These are phyloP conservation scores for Eucalyptus leucophloia DNA, from an alignment of 345 rosid genomes.

Conservation along the genomic window DNA sequence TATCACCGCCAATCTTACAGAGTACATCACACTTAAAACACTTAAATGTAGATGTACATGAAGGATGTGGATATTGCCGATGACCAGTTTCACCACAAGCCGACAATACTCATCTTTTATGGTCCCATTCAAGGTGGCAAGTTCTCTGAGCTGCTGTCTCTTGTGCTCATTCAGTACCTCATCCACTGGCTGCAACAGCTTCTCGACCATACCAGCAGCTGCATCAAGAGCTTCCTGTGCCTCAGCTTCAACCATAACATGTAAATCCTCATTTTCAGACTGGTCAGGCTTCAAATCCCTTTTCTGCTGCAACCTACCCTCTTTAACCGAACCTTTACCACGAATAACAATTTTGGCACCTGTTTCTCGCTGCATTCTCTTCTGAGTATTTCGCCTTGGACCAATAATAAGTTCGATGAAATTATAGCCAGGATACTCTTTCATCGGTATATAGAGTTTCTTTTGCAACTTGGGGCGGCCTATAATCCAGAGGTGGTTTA, in stretches of 20 bases:
- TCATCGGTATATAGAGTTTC: constrained; percentile 94
- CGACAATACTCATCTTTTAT: constrained; percentile 95
- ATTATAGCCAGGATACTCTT: constrained; percentile 88
- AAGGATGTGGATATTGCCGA: constrained; percentile 82
- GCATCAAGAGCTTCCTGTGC: constrained; percentile 84
- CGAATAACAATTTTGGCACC: constrained; percentile 95
- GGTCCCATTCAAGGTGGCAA: constrained; percentile 94
- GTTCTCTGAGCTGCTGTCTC: constrained; percentile 96
- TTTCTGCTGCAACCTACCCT: constrained; percentile 91
- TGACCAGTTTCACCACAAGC: constrained; percentile 93
- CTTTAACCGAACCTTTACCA: constrained; percentile 93
- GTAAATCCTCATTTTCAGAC: constrained; percentile 92
- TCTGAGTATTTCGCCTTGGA: constrained; percentile 93
- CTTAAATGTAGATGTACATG: constrained; percentile 85
- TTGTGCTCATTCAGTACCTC: constrained; percentile 96
- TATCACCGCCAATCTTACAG: constrained; percentile 98
- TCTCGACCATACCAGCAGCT: constrained; percentile 97
- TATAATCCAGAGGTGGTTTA: constrained; percentile 94
- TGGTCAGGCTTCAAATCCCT: constrained; percentile 92
- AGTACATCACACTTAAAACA: constrained; percentile 97
- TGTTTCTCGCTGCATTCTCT: constrained; percentile 96
- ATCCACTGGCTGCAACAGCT: constrained; percentile 87
- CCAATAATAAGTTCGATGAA: constrained; percentile 97
- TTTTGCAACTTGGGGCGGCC: constrained; percentile 91
- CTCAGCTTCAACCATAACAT: constrained; percentile 96